Base-by-base conservation (phyloP, 208 protist species). In the Trypanosomatidae sp. region DNA sequence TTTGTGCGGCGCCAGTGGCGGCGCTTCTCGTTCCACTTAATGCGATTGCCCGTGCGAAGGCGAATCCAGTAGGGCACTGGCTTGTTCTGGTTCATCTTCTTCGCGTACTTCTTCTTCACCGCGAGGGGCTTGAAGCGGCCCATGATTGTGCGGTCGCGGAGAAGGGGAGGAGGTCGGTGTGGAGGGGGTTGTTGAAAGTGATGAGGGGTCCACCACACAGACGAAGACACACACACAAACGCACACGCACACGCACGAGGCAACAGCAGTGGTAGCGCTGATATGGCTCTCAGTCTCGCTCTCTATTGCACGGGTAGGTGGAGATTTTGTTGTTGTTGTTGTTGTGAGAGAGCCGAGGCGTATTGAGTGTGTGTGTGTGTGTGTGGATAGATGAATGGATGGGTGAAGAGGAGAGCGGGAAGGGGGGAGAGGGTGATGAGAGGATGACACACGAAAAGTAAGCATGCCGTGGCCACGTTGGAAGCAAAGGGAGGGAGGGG, bases 1-100 rank as follows among this genome's bases (percentile, higher is more conserved):
- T 98, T 98, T 74, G 94, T 98, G 87, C 96, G 93, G 81, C 94
- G 92, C 96, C 96, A 98, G 89, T 98, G 93, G 80, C 96, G 93
- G 87, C 96, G 92, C 91, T 98, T 98, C 80, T 95, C 90, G 84
- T 98, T 98, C 88, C 93, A 98, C 87, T 95, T 94, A 76, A 98
- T 95, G 77, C 85, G 88, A 78, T 97, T 98, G 62, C 89, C 94
- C 28, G 93, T 97, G 76, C 89, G 91, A 46, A 98, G 86, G 71
- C 95, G 92, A 68, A 97, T 94, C 90, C 91, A 98, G 85, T 97
- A 98, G 58, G 96, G 96, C 46, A 98, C 88, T 50, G 96, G 94
- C 77, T 89, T 88, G 91, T 98, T 98, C 86, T 97, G 92, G 69
- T 94, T 97, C 73, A 95, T 76, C 89, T 97, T 97, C 90, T 98